These are phyloP conservation scores for Diaporthe sp. DNA, from an alignment of 2,329 filamentous ascomycete genomes.

Conservation along the genomic window DNA sequence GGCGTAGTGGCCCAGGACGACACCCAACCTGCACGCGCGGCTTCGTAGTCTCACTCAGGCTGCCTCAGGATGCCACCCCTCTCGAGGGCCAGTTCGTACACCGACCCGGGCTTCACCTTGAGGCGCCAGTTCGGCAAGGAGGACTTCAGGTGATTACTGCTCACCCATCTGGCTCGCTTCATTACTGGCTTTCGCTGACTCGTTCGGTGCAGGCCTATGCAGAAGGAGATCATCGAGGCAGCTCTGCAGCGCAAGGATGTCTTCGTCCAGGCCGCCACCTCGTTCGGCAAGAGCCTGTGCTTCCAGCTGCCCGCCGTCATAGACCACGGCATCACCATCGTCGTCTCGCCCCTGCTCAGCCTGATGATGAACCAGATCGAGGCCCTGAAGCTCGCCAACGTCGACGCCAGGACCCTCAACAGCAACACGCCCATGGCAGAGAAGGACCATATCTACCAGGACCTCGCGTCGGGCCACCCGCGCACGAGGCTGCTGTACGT, in stretches of 20 bases:
- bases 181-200: neutral
- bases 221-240: conserved; percentile 88
- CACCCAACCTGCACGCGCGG: neutral
- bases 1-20: conserved; percentile 23
- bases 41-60: neutral
- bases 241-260: conserved; percentile 89
- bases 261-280: conserved; percentile 91
- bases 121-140: conserved; percentile 80
- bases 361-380: conserved; percentile 97
- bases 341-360: conserved; percentile 89
- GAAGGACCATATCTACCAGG: conserved; percentile 78
- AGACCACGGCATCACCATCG: conserved; percentile 89
- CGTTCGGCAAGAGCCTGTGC: conserved; percentile 93
- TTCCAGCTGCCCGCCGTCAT: conserved; percentile 93
- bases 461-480: conserved; percentile 91
- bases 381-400: conserved; percentile 78
- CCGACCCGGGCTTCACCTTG: conserved; percentile 82
- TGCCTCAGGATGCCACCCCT: conserved; percentile 56
- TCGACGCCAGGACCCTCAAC: conserved; percentile 89
- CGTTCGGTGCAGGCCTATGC: conserved; percentile 74
- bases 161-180: neutral
- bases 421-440: conserved; percentile 79
- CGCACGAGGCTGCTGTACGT: conserved; percentile 89
- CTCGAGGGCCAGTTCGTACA: conserved; percentile 62
- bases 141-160: conserved; percentile 73